A percentile compares a stretch with the other conserved stretches of the same genome.
Conservation (phyloP, 768 basidiomycete genomes). For the Serpula lacrymans region DNA sequence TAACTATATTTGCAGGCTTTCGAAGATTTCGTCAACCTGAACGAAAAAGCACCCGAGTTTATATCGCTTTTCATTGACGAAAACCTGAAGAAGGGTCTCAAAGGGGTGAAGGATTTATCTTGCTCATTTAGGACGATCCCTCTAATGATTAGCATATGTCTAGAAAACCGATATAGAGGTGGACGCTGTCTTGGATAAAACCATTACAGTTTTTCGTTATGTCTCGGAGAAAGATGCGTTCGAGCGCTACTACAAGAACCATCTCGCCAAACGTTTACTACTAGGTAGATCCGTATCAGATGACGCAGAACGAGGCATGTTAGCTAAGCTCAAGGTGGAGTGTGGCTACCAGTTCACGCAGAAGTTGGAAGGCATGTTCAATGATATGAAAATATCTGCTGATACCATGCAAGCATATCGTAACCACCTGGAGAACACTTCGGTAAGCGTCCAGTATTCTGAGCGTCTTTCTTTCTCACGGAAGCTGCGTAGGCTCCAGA, state of each 20-base stretch:
- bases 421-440: slow-evolving; percentile 50
- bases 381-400: slow-evolving; percentile 86
- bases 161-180: slow-evolving; percentile 96
- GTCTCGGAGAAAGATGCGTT: slow-evolving; percentile 95
- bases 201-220: slow-evolving; percentile 93
- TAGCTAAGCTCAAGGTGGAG: slow-evolving; percentile 95
- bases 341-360: slow-evolving; percentile 97
- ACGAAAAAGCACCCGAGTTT: slow-evolving; percentile 86
- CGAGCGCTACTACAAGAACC: slow-evolving; percentile 95
- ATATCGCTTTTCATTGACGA: slow-evolving; percentile 98
- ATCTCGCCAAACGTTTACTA: slow-evolving; percentile 90
- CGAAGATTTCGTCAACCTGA: slow-evolving; percentile 84
- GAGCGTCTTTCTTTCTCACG: slow-evolving; percentile 8
- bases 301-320: slow-evolving; percentile 96
- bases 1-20: slow-evolving; percentile 63
- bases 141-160: slow-evolving; percentile 4
- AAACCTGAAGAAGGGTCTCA: slow-evolving; percentile 89
- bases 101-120: slow-evolving; percentile 61
- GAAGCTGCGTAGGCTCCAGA: slow-evolving; percentile 52
- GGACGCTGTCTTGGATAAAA: slow-evolving; percentile 87
- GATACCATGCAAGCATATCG: slow-evolving; percentile 81
- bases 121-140: background rate
- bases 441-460: slow-evolving; percentile 47
- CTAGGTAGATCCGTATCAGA: slow-evolving; percentile 88
- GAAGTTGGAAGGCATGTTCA: slow-evolving; percentile 98